These are phyloP conservation scores for Asterochloris sp. DNA, from an alignment of 139 green algal genomes.

Conservation along the genomic window DNA sequence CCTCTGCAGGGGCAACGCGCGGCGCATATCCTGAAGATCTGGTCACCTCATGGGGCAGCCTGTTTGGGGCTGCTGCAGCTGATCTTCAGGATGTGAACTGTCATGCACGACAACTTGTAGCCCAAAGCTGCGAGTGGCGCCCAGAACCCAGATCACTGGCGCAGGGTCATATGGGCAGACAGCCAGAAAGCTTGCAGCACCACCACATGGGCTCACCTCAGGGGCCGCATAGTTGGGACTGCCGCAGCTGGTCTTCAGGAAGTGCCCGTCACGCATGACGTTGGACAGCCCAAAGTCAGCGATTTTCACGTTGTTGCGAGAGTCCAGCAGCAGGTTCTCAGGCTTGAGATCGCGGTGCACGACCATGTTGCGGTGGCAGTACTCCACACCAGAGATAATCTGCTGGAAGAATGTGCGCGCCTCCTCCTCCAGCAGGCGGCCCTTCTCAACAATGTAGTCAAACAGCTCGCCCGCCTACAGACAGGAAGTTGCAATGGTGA, in stretches of 20 bases:
- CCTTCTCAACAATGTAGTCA: conserved; percentile 99
- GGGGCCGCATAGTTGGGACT: conserved; percentile 98
- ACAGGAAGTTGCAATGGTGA: background rate
- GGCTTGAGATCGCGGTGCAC: conserved; percentile 90
- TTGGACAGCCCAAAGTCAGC: conserved; percentile 97
- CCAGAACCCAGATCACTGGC: too few relatives aligned
- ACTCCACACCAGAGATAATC: conserved; percentile 95
- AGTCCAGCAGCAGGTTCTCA: conserved; percentile 97
- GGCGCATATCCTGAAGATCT: too few relatives aligned
- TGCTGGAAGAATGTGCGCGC: conserved; percentile 99
- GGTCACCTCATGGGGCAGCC: too few relatives aligned
- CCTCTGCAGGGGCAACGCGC: too few relatives aligned
- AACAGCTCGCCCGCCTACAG: conserved; percentile 93
- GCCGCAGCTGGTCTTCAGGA: conserved; percentile 97
- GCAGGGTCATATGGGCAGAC: background rate
- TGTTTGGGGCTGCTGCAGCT: too few relatives aligned
- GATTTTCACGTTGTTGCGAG: conserved; percentile 88
- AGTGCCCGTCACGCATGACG: conserved; percentile 98
- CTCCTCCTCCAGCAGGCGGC: conserved; percentile 94
- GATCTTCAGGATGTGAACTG: too few relatives aligned
- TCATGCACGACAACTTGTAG: too few relatives aligned
- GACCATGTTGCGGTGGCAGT: conserved; percentile 97
- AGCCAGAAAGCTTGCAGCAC: background rate
- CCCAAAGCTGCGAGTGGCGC: too few relatives aligned
- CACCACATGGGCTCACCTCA: conserved; percentile 57